A percentile compares a stretch with the other conserved stretches of the same genome.
phyloP scores from a whole-genome alignment of 139 green algal species.

The Klebsormidium nitens region DNA sequence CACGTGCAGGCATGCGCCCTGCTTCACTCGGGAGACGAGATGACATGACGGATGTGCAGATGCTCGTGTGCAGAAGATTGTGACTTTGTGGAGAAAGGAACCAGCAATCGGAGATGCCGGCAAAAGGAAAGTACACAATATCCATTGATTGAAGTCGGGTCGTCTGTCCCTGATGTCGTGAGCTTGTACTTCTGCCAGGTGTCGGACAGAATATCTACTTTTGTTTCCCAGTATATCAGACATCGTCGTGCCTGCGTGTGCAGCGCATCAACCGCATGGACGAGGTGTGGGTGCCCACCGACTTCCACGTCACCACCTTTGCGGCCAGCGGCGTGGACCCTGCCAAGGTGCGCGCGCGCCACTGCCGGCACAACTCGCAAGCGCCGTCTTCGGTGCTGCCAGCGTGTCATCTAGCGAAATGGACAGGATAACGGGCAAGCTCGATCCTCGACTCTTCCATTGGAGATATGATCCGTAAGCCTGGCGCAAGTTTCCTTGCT shows the following conservation, averaged over 20 bases:
- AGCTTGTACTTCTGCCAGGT: too few relatives aligned
- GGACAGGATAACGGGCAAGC: neutral
- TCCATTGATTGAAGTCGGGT: too few relatives aligned
- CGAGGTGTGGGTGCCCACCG: constrained; percentile 40
- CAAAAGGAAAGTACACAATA: too few relatives aligned
- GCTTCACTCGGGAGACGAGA: too few relatives aligned
- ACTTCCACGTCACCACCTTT: constrained; percentile 49
- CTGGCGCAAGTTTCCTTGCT: neutral
- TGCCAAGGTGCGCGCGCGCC: constrained; percentile 4
- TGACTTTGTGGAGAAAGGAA: too few relatives aligned
- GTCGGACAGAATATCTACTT: too few relatives aligned
- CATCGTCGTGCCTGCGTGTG: too few relatives aligned
- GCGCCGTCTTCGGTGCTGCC: neutral
- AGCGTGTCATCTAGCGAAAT: neutral
- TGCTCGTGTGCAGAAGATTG: neutral
- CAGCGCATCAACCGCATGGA: constrained; percentile 36
- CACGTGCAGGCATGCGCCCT: constrained; percentile 44
- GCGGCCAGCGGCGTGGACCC: constrained; percentile 28
- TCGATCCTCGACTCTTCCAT: neutral
- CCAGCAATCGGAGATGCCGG: too few relatives aligned
- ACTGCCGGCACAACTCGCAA: neutral
- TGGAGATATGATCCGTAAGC: neutral
- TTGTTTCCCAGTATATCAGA: too few relatives aligned
- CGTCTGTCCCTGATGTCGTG: too few relatives aligned
- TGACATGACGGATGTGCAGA: too few relatives aligned